Conservation (phyloP, 2,329 filamentous ascomycete species). For the Sporothrix luriei region DNA sequence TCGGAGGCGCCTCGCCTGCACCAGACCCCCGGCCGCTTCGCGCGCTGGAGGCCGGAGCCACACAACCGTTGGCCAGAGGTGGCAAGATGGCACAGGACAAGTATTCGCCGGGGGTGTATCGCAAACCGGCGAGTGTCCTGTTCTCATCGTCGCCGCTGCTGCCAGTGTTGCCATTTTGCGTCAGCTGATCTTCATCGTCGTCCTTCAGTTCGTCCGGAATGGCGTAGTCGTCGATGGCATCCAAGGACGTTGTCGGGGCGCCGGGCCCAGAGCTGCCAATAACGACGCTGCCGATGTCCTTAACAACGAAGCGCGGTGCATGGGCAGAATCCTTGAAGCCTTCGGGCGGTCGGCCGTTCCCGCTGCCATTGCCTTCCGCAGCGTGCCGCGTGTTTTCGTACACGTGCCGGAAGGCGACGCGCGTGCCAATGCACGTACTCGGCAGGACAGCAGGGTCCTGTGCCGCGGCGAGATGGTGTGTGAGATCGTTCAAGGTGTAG, state of each 20-base stretch:
- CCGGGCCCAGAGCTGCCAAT: slow-evolving; percentile 63
- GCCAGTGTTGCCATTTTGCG: no score
- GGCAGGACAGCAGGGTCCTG: slow-evolving; percentile 62
- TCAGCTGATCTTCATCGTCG: slow-evolving; percentile 22
- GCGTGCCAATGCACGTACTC: slow-evolving; percentile 73
- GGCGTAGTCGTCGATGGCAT: slow-evolving; percentile 46
- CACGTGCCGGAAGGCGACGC: slow-evolving; percentile 83
- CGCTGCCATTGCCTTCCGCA: slow-evolving; percentile 36
- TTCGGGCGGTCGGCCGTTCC: slow-evolving; percentile 29
- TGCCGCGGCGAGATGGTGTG: slow-evolving; percentile 71
- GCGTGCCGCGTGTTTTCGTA: slow-evolving; percentile 68
- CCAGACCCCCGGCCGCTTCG: slow-evolving; percentile 49
- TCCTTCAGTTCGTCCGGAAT: slow-evolving; percentile 37
- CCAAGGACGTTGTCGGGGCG: slow-evolving; percentile 31
- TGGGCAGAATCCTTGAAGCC: slow-evolving; percentile 26
- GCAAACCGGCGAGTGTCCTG: slow-evolving; percentile 73
- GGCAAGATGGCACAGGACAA: slow-evolving; percentile 80
- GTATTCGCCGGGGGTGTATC: slow-evolving; percentile 88
- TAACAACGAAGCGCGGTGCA: slow-evolving; percentile 66
- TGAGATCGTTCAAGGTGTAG: slow-evolving; percentile 79
- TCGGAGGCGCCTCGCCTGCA: slow-evolving; percentile 43
- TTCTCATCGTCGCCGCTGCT: slow-evolving; percentile 57
- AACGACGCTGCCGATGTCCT: slow-evolving; percentile 81
- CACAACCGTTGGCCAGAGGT: slow-evolving; percentile 66
- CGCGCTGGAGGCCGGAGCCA: slow-evolving; percentile 64